Conservation (phyloP, 441 rosid species). For the Dalechampia spathulata region DNA sequence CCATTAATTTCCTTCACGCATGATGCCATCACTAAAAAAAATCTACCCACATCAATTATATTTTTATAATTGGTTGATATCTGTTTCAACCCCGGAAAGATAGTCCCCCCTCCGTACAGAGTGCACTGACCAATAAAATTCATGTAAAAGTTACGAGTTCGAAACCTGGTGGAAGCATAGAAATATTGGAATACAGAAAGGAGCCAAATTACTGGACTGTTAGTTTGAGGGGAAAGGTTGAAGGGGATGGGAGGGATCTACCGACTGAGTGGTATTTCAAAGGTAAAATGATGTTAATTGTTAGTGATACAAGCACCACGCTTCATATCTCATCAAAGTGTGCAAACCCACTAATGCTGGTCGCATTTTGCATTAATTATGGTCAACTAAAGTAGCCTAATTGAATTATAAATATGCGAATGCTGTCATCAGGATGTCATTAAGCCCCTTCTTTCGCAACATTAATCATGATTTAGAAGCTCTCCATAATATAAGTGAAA, state of each 20-base stretch:
- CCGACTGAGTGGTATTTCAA: slow-evolving; percentile 21
- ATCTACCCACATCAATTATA: too few species aligned
- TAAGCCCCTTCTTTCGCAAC: background rate
- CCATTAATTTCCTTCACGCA: too few species aligned
- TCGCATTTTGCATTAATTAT: background rate
- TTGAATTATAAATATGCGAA: background rate
- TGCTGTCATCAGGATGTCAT: slow-evolving; percentile 15
- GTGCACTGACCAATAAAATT: too few species aligned
- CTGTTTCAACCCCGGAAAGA: too few species aligned
- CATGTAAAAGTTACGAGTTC: too few species aligned
- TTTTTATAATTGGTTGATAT: too few species aligned
- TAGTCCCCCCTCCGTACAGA: too few species aligned
- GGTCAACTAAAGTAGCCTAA: background rate
- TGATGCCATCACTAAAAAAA: too few species aligned
- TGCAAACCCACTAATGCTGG: slow-evolving; percentile 4
- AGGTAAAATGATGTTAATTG: slow-evolving; percentile 13
- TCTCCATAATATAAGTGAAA: background rate
- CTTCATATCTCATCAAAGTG: background rate
- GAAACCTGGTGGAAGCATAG: too few species aligned
- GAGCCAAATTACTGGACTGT: too few species aligned
- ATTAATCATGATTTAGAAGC: slow-evolving; percentile 5
- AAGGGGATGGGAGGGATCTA: background rate
- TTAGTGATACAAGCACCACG: slow-evolving; percentile 12
- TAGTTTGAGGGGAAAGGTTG: background rate
- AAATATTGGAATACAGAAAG: too few species aligned